Evolutionary conservation across 192 early-diverging fungal species (phyloP).

Genomic region (Coemansia asiatica): DNA sequence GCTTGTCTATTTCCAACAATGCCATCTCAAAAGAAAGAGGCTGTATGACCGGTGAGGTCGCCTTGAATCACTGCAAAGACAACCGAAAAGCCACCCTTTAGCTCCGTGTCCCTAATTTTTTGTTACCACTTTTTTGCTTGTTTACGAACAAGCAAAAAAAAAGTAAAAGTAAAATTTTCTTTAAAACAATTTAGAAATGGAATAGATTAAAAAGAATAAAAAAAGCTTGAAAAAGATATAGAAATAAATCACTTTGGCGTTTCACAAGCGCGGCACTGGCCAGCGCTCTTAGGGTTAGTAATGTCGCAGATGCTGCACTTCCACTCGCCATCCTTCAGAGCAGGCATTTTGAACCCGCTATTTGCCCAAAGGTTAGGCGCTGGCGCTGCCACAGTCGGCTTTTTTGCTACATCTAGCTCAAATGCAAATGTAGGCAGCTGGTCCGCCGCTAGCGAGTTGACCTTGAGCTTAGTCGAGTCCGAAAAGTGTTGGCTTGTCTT

Average conservation of each 20-base stretch:
- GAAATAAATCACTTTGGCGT: constrained; percentile 10
- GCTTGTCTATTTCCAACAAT: neutral
- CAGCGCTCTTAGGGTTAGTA: constrained; percentile 15
- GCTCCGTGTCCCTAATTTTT: neutral
- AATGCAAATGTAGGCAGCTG: constrained; percentile 35
- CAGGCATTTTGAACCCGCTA: constrained; percentile 7
- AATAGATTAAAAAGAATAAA: no score
- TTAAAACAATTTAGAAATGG: neutral
- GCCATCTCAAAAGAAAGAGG: neutral
- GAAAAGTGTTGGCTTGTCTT: neutral
- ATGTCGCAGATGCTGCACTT: constrained; percentile 21
- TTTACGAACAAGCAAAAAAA: neutral
- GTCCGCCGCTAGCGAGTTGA: constrained; percentile 12
- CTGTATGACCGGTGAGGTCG: neutral
- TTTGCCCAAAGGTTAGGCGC: constrained; percentile 11
- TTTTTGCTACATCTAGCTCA: constrained; percentile 30
- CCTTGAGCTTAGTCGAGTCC: constrained; percentile 16
- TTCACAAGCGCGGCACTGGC: constrained; percentile 33
- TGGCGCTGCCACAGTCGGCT: constrained; percentile 6
- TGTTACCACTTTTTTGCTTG: neutral
- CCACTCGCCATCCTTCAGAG: constrained; percentile 27
- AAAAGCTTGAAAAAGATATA: neutral
- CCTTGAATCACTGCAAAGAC: neutral
- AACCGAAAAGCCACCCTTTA: neutral
- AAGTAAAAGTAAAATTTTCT: neutral